Evolutionary conservation across 169 alveolate species (phyloP).

Genomic region (Plasmodium relictum): DNA sequence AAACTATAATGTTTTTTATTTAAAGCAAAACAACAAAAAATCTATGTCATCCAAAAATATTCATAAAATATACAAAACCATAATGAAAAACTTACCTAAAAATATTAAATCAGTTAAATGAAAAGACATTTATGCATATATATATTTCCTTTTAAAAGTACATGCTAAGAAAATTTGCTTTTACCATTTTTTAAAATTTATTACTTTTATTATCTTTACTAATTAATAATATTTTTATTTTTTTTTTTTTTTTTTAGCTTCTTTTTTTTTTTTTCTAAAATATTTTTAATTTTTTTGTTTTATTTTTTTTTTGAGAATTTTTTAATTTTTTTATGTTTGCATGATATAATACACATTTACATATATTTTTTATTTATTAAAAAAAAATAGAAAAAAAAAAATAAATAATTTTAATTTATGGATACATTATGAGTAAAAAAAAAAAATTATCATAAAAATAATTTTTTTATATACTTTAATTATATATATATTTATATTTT

Average conservation of each 20-base stretch:
- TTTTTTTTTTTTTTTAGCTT: neutral
- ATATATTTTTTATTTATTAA: neutral
- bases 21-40: slow-evolving; percentile 12
- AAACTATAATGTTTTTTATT: slow-evolving; percentile 21
- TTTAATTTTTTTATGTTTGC: too few species aligned
- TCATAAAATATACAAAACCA: slow-evolving; percentile 53
- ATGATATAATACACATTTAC: neutral
- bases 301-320: neutral
- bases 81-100: slow-evolving; percentile 56
- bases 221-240: neutral
- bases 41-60: slow-evolving; percentile 22
- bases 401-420: neutral
- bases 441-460: too few species aligned
- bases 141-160: neutral
- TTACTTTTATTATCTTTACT: neutral
- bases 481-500: neutral
- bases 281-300: neutral
- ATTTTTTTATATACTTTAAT: neutral
- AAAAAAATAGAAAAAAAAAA: too few species aligned
- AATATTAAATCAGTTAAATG: slow-evolving; percentile 18
- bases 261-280: neutral
- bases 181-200: neutral
- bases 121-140: neutral
- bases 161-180: slow-evolving; percentile 1
- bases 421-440: too few species aligned